phyloP scores from a whole-genome alignment of 176 grass and related monocot genomes.

The Tuctoria greenei region DNA sequence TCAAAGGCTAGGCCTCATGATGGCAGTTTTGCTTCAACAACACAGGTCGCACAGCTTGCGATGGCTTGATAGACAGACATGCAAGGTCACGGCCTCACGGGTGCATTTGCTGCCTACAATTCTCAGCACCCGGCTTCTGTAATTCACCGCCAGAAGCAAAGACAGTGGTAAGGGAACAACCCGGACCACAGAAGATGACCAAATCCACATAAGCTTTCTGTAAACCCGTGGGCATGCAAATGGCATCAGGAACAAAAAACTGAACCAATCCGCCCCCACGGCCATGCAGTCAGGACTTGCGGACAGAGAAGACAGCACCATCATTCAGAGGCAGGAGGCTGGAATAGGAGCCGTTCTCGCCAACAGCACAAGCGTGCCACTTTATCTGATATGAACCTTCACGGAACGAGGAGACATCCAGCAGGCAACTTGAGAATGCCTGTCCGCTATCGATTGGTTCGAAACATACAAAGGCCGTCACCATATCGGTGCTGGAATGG shows the following conservation, averaged over 20 bases:
- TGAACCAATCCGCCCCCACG: neutral
- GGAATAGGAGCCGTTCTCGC: slow-evolving; percentile 46
- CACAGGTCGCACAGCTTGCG: neutral
- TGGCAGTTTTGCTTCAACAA: neutral
- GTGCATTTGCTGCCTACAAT: neutral
- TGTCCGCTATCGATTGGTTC: slow-evolving; percentile 44
- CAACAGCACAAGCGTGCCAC: slow-evolving; percentile 66
- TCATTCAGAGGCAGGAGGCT: slow-evolving; percentile 70
- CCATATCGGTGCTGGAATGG: slow-evolving; percentile 16
- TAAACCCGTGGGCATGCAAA: neutral
- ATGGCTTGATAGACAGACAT: too few species aligned
- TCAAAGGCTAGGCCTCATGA: neutral
- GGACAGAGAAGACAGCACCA: slow-evolving; percentile 48
- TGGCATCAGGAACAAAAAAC: neutral
- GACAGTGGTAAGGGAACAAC: neutral
- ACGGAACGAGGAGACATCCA: slow-evolving; percentile 61
- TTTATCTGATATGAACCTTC: slow-evolving; percentile 65
- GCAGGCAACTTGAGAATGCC: slow-evolving; percentile 63
- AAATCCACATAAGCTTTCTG: neutral
- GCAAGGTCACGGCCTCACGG: too few species aligned
- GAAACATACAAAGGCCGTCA: slow-evolving; percentile 48
- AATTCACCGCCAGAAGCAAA: neutral
- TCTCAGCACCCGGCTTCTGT: neutral
- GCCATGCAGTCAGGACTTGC: slow-evolving; percentile 21
- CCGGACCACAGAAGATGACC: neutral